Conservation (phyloP, 345 rosid species). For the Melaleuca alternifolia region DNA sequence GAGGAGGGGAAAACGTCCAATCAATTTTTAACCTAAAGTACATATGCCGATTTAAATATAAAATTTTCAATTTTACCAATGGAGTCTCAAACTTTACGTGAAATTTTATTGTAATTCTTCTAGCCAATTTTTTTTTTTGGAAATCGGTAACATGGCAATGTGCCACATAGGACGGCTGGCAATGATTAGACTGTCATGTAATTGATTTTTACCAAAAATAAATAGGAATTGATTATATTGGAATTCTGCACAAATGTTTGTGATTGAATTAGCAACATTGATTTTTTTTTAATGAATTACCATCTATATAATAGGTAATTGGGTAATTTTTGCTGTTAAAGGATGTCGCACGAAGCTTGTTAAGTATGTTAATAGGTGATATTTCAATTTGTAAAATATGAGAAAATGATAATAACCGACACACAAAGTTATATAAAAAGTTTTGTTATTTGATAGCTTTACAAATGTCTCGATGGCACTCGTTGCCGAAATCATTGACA, state of each 20-base stretch:
- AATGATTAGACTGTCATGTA: background rate
- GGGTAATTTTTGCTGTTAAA: background rate
- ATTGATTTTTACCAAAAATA: background rate
- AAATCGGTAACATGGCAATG: rapidly evolving
- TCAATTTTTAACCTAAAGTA: background rate
- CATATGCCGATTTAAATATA: background rate
- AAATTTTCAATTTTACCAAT: background rate
- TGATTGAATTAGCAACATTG: background rate
- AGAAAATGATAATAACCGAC: background rate
- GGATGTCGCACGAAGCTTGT: background rate
- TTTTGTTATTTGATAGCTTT: background rate
- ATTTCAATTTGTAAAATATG: background rate
- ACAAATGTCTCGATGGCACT: background rate
- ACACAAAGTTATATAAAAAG: background rate
- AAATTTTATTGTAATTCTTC: background rate
- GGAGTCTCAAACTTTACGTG: background rate
- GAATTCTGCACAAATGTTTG: background rate
- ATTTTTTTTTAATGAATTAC: background rate
- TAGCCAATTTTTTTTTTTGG: background rate
- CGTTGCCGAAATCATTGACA: background rate
- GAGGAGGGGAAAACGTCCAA: background rate
- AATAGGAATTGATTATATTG: background rate
- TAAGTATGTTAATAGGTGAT: background rate
- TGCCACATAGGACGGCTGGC: rapidly evolving
- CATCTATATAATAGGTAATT: background rate